Conservation (phyloP, 495 filamentous ascomycete species). For the Hypoxylon cercidicola region DNA sequence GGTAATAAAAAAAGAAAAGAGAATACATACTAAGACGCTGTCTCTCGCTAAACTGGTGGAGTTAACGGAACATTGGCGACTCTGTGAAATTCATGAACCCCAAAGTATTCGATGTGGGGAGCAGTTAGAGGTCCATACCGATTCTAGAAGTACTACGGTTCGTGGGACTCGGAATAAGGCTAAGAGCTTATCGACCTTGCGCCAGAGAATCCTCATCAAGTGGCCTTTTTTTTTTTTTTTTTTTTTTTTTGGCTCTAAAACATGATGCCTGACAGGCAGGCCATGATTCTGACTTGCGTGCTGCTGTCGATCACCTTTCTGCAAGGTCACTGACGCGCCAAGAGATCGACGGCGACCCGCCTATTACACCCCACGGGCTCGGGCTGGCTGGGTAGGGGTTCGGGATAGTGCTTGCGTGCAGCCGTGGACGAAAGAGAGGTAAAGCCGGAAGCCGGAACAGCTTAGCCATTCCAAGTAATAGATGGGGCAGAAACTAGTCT, state of each 20-base stretch:
- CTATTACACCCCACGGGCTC: constrained; percentile 12
- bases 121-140: not conserved
- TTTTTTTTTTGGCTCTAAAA: not conserved
- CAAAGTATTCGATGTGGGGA: too few relatives aligned
- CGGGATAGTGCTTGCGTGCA: not conserved
- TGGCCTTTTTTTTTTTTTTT: too few relatives aligned
- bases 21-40: too few relatives aligned
- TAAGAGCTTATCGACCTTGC: too few relatives aligned
- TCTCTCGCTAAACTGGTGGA: too few relatives aligned
- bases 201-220: too few relatives aligned
- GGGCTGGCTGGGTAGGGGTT: constrained; percentile 7
- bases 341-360: constrained; percentile 31
- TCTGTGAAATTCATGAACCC: too few relatives aligned
- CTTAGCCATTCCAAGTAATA: too few relatives aligned
- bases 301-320: constrained; percentile 26
- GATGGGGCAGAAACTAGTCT: too few relatives aligned
- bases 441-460: not conserved
- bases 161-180: too few relatives aligned
- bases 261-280: not conserved
- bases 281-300: constrained; percentile 1
- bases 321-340: constrained; percentile 8
- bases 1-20: too few relatives aligned
- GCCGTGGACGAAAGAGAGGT: not conserved
- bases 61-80: too few relatives aligned
- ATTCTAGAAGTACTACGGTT: not conserved